Base-by-base conservation (phyloP, 179 eudicot genomes). In the Silene vulgaris region DNA sequence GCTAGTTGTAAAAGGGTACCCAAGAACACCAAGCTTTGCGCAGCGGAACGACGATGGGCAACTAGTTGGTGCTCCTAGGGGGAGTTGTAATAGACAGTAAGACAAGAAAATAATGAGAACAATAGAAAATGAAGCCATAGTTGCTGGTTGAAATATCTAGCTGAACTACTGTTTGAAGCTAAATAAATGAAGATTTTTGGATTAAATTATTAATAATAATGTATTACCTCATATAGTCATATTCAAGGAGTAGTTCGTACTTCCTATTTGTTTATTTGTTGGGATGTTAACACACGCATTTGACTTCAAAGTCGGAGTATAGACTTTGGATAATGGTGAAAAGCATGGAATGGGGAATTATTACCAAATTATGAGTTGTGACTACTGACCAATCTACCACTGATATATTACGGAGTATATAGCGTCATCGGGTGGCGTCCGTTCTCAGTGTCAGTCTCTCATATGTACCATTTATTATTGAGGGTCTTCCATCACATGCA, bases 21-120 rank as follows among this genome's bases (percentile, higher is more conserved):
- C 48, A 7, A 69, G 29, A 5, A 17, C 28, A 1, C 84, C 84
- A 0, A 78, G 28, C 11, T 32, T 8, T 40, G 78, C 71, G 45
- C 84, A 81, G 9, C 56, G n/a, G 28, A 81, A 81, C 23, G 76
- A 19, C 17, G 84, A 45, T 5, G 84, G 84, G n/a, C 84, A 81
- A 1, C 0, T 21, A 5, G 14, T 63, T 2, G 2, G 3, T 28
- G 16, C 59, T 54, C 78, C 74, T 74, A 14, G 59, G 19, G 59
- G 63, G 9, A 74, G 50, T 14, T 8, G 72, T 30, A 56, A 35
- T 2, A 77, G 5, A 75, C 70, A 62, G 13, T 57, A 40, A 43
- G 65, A 74, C 8, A 74, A 16, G 8, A 75, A 23, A 43, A 81
- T 56, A 0, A 71, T 28, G 4, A 75, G 8, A 13, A 7, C 21